phyloP scores from a whole-genome alignment of 2,329 filamentous ascomycete species.

The Penicillium expansum region DNA sequence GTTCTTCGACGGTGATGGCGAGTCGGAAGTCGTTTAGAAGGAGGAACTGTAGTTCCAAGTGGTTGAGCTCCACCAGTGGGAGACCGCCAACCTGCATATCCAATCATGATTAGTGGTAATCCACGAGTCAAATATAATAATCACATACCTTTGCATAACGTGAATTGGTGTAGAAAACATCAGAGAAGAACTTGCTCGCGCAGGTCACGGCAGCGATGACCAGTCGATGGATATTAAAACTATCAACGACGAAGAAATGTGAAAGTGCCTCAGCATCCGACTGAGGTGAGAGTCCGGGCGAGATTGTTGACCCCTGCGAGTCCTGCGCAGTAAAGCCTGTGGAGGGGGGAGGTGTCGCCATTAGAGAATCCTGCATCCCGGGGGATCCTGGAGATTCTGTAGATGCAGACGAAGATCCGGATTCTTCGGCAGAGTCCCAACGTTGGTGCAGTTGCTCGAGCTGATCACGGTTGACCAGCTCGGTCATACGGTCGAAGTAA shows the following conservation, averaged over 20 bases:
- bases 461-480: constrained; percentile 81
- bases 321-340: constrained; percentile 36
- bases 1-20: constrained; percentile 86
- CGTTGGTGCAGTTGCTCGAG: constrained; percentile 56
- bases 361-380: constrained; percentile 24
- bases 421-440: constrained; percentile 21
- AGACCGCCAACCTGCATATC: constrained; percentile 78
- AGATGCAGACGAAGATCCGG: constrained; percentile 18
- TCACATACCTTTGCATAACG: constrained; percentile 89
- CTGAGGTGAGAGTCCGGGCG: constrained; percentile 36
- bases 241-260: constrained; percentile 91
- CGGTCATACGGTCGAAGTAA: constrained; percentile 99
- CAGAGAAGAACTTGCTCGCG: constrained; percentile 98
- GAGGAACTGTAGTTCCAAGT: constrained; percentile 92
- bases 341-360: constrained; percentile 40
- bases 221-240: constrained; percentile 95
- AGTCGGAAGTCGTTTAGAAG: constrained; percentile 94
- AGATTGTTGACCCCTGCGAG: constrained; percentile 31
- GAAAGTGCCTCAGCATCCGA: constrained; percentile 55
- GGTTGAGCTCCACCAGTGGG: constrained; percentile 87
- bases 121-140: not conserved
- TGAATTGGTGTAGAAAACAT: constrained; percentile 99
- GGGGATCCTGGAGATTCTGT: constrained; percentile 17
- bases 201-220: constrained; percentile 97
- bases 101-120: not conserved